Percentiles rank a stretch among this genome's conserved stretches.
Evolutionary conservation across 129 eudicot genomes (phyloP).

Genomic region (Saposhnikovia divaricata): DNA sequence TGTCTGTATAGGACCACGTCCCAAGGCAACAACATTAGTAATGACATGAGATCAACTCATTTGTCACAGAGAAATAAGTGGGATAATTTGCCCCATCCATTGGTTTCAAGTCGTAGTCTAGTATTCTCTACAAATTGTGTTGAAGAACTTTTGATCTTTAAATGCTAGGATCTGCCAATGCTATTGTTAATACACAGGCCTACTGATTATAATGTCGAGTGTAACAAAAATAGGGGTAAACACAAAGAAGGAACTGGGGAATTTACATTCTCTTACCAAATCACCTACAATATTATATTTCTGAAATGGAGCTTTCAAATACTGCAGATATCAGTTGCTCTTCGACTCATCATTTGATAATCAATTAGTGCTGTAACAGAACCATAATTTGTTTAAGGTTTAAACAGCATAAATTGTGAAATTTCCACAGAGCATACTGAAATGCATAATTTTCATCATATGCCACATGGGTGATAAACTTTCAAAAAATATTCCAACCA

Average conservation of each 20-base stretch:
- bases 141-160: not conserved
- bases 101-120: not conserved
- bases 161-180: not conserved
- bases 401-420: not conserved
- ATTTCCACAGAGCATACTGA: not conserved
- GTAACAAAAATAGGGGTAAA: not conserved
- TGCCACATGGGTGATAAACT: not conserved
- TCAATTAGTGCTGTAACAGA: not conserved
- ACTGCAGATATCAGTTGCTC: not conserved
- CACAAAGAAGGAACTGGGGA: not conserved
- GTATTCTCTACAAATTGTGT: not conserved
- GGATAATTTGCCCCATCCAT: not conserved
- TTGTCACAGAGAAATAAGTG: not conserved
- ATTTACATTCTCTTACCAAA: constrained; percentile 2
- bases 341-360: not conserved
- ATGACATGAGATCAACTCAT: not conserved
- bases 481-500: not conserved
- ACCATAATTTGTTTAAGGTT: not conserved
- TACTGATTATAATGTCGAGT: not conserved
- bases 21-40: no score
- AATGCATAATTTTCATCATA: not conserved
- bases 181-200: not conserved
- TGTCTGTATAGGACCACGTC: not conserved
- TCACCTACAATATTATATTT: not conserved
- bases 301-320: not conserved